Evolutionary conservation across 441 rosid genomes (phyloP).

Genomic region (Jatropha multifida): DNA sequence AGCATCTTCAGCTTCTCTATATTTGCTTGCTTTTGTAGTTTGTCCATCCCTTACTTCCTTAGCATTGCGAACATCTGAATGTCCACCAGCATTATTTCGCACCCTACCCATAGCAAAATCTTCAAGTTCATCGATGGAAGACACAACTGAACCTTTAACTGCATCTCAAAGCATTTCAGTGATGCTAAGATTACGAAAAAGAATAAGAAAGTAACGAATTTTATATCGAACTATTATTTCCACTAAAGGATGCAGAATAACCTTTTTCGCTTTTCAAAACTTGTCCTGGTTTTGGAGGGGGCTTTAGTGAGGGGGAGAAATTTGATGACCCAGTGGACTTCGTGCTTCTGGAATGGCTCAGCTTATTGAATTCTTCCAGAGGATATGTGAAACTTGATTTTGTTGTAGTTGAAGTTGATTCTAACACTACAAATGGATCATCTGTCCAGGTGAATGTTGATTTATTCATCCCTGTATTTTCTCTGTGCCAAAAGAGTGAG

Average conservation of each 20-base stretch:
- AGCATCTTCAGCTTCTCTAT: conserved; percentile 57
- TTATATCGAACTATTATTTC: conserved; percentile 10
- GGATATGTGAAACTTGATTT: conserved; percentile 46
- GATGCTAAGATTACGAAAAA: conserved; percentile 14
- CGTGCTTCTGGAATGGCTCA: conserved; percentile 34
- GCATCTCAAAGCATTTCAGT: conserved; percentile 30
- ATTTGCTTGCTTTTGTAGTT: conserved; percentile 36
- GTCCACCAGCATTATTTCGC: conserved; percentile 35
- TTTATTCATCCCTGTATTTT: conserved; percentile 27
- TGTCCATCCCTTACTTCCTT: conserved; percentile 28
- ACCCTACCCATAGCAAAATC: conserved; percentile 61
- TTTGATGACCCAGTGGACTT: conserved; percentile 36
- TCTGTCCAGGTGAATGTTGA: conserved; percentile 36
- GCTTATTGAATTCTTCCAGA: conserved; percentile 52
- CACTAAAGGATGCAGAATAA: conserved; percentile 29
- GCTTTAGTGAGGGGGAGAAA: conserved; percentile 45
- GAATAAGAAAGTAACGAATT: conserved; percentile 13
- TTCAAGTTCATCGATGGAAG: conserved; percentile 76
- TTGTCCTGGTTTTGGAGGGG: conserved; percentile 74
- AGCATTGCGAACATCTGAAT: conserved; percentile 29
- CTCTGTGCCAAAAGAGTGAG: conserved; percentile 27
- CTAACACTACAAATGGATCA: conserved; percentile 72
- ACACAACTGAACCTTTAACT: conserved; percentile 48
- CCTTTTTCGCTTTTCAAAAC: conserved; percentile 56
- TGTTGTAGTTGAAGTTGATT: conserved; percentile 41